Evolutionary conservation across 2,329 filamentous ascomycete genomes (phyloP), one percentile per base, ranked within the genome.

Genomic region (Chaetothyriales sp.): DNA sequence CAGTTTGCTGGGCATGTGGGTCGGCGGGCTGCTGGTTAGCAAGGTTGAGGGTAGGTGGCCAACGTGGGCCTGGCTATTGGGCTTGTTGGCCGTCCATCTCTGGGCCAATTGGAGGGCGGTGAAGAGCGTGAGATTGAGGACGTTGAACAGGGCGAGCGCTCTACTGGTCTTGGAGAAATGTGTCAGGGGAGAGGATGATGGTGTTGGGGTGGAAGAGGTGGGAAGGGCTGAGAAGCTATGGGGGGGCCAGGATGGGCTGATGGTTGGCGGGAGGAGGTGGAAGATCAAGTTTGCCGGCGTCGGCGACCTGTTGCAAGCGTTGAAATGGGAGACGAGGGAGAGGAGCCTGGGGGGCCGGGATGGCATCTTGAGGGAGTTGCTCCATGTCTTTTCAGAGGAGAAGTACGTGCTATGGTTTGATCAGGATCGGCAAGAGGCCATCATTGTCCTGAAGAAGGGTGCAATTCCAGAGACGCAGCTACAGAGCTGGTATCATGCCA

Each of bases 101-200:
- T 78, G 76, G 63, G 89, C 85, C 61, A 97, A 97, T 67, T 90
- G 94, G 66, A 75, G 80, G 33, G 92, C 89, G 44, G 90, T 98
- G 4, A 77, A 83, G 56, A 77, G 85, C 47, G 89, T 98, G 15
- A 82, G 81, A 64, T 87, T 97, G 82, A 78, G 78, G 43, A 86
- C 80, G 5, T 73, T 97, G 37, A 97, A 95, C 68, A 77, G 87
- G 19, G 89, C 97, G 67, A 79, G 92, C 37, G 86, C 89, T 1
- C 86, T 83, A 47, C 80, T 95, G 18, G 73, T 94, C 1, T 82
- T 89, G 18, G 46, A 4, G 20, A 47, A 33, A 33, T 18, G 22
- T 22, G 33, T 40, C 33, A 40, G 33, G 15, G 15, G 19, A 8
- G 2, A 44, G n/a, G 44, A 37, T 18, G 19, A 29, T 44, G 43